A percentile compares a stretch with the other conserved stretches of the same genome.
Evolutionary conservation across 495 filamentous ascomycete genomes (phyloP).

Genomic region (Penicillium crystallinum): DNA sequence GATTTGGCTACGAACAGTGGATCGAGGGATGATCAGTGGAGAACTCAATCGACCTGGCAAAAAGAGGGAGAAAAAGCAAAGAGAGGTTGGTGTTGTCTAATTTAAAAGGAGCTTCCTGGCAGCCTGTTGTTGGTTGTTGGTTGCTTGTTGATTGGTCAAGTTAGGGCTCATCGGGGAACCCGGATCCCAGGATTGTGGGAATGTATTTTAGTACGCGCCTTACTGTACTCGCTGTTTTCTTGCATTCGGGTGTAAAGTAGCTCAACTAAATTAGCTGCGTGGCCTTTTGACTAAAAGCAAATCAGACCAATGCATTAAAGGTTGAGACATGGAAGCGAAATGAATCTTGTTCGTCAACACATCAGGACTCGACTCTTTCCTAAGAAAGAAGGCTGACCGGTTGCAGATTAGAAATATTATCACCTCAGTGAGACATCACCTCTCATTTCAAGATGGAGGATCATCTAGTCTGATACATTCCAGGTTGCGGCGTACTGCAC

Average conservation of each 20-base stretch:
- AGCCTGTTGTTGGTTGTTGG: background rate
- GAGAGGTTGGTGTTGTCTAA: constrained; percentile 2
- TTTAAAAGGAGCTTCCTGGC: constrained; percentile 1
- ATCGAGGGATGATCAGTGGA: background rate
- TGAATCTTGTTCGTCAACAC: background rate
- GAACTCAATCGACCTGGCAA: background rate
- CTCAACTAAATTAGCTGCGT: background rate
- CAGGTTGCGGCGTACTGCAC: constrained; percentile 3
- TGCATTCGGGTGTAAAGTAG: background rate
- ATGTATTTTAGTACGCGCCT: background rate
- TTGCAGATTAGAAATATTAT: background rate
- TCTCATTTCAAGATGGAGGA: background rate
- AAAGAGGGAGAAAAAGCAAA: background rate
- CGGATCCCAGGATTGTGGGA: background rate
- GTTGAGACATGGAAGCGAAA: background rate
- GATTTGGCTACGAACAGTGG: background rate
- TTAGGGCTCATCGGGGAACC: constrained; percentile 1
- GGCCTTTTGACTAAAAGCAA: background rate
- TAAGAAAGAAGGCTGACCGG: background rate
- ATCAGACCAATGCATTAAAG: background rate
- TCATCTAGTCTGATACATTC: background rate
- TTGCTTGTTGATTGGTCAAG: constrained; percentile 1
- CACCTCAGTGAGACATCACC: background rate
- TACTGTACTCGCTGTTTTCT: background rate
- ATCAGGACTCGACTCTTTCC: background rate